phyloP scores from a whole-genome alignment of 148 eudicot species.

The Arctostaphylos glauca region DNA sequence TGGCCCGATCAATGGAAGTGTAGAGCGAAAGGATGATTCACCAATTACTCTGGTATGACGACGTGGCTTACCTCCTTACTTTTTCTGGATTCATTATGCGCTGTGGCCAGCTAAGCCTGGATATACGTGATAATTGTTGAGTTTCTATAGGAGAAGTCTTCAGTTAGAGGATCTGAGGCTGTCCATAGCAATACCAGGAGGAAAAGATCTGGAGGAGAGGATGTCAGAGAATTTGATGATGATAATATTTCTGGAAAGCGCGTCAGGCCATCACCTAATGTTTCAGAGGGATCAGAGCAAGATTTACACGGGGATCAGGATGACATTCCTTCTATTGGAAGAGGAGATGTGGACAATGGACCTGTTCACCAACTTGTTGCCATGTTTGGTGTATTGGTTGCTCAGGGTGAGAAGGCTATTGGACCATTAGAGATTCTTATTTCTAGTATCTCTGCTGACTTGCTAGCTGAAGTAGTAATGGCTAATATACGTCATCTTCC shows the following conservation, averaged over 20 bases:
- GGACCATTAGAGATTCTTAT: constrained; percentile 80
- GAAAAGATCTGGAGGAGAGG: constrained; percentile 62
- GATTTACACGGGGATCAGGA: constrained; percentile 30
- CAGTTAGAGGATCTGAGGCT: constrained; percentile 30
- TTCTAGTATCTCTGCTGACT: constrained; percentile 85
- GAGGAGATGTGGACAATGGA: constrained; percentile 52
- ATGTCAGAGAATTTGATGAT: constrained; percentile 42
- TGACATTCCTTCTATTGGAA: constrained; percentile 32
- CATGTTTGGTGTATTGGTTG: constrained; percentile 79
- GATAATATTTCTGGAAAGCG: constrained; percentile 73
- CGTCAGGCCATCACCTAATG: constrained; percentile 40
- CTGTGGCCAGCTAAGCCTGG: background rate
- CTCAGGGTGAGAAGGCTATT: constrained; percentile 86
- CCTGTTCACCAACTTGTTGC: constrained; percentile 88
- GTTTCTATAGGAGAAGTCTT: constrained; percentile 57
- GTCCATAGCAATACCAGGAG: constrained; percentile 38
- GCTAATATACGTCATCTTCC: constrained; percentile 79
- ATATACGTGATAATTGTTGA: constrained; percentile 15
- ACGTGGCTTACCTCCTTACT: background rate
- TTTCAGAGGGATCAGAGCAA: constrained; percentile 36
- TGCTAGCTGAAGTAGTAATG: constrained; percentile 91
- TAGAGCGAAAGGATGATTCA: constrained; percentile 34
- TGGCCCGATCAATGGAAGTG: constrained; percentile 40
- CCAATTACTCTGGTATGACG: constrained; percentile 39
- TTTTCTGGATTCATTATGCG: background rate